Conservation (phyloP, 2,329 filamentous ascomycete genomes). For the Ophiosphaerella narmari region DNA sequence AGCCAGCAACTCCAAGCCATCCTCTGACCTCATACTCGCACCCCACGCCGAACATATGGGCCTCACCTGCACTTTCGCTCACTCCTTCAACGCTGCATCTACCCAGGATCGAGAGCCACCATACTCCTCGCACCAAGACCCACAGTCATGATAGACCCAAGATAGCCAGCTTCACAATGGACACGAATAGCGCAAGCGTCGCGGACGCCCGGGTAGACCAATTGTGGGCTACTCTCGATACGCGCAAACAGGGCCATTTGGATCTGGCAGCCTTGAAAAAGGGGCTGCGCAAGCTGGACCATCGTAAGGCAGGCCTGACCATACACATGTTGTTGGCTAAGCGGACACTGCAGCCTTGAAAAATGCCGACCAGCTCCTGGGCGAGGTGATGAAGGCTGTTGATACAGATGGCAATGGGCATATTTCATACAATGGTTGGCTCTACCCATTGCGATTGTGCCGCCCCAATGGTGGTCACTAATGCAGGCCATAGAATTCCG, state of each 20-base stretch:
- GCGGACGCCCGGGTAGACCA: slow-evolving; percentile 80
- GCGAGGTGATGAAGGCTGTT: slow-evolving; percentile 78
- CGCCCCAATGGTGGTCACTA: slow-evolving; percentile 13
- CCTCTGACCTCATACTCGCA: slow-evolving; percentile 40
- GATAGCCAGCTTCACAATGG: slow-evolving; percentile 59
- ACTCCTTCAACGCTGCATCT: slow-evolving; percentile 28
- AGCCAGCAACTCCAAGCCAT: slow-evolving; percentile 16
- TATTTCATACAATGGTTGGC: slow-evolving; percentile 83
- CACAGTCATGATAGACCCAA: slow-evolving; percentile 47
- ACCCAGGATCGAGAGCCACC: slow-evolving; percentile 21
- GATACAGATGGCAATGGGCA: slow-evolving; percentile 86
- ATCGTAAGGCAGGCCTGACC: slow-evolving; percentile 65
- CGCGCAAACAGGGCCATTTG: slow-evolving; percentile 74
- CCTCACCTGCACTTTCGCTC: slow-evolving; percentile 19
- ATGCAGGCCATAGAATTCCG: slow-evolving; percentile 72
- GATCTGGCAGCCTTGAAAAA: slow-evolving; percentile 83
- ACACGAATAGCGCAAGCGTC: slow-evolving; percentile 76
- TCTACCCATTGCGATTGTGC: neutral
- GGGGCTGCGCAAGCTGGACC: slow-evolving; percentile 85
- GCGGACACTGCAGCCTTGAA: slow-evolving; percentile 67
- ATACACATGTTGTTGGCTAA: slow-evolving; percentile 18
- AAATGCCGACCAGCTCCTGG: slow-evolving; percentile 85
- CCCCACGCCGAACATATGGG: slow-evolving; percentile 33
- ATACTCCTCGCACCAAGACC: slow-evolving; percentile 26
- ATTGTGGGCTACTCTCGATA: slow-evolving; percentile 84